Base-by-base conservation (phyloP, 768 basidiomycete species). In the Mycena venus region DNA sequence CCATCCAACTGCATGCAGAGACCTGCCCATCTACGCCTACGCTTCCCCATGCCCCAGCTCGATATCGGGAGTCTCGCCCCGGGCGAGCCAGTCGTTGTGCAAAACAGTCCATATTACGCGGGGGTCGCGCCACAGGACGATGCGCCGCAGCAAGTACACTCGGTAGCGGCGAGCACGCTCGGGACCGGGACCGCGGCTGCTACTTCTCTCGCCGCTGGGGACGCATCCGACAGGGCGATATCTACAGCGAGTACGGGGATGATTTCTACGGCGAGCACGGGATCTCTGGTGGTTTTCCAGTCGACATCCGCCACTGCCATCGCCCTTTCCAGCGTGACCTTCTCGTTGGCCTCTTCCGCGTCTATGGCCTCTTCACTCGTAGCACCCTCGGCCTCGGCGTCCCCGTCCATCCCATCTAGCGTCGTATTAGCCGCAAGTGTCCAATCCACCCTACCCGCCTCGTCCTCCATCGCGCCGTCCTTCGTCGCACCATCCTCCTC, bases 31-130 rank as follows among this genome's bases (percentile, higher is more conserved):
- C 70, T 62, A 3, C 65, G 60, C 4, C 51, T 51, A 25, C 74
- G 74, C 61, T 34, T 15, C 15, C 74, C 74, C 15, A 59, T 53
- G 27, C 74, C 70, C 8, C 74, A 75, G 38, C 65, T 72, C 25
- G 64, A 61, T 53, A 34, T 70, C 51, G 73, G 62, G 36, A 55
- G 25, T 42, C 38, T 70, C 4, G 70, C 14, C 25, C 53, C 40
- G 17, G 74, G 66, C 64, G 64, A 67, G 63, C 19, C 38, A 23
- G 73, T 36, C 7, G 59, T 69, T 25, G 68, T 70, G 15, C 47
- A 61, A 29, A 56, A 65, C 34, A 40, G 21, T 32, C 27, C 40
- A 31, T 36, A 12, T 2, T 58, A 58, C 12, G 38, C 56, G 12
- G 63, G 49, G 3, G 70, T 76, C 10, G 56, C 34, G 25, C 68